Evolutionary conservation across 2,329 filamentous ascomycete genomes (phyloP).

Genomic region (Fusarium sp.): DNA sequence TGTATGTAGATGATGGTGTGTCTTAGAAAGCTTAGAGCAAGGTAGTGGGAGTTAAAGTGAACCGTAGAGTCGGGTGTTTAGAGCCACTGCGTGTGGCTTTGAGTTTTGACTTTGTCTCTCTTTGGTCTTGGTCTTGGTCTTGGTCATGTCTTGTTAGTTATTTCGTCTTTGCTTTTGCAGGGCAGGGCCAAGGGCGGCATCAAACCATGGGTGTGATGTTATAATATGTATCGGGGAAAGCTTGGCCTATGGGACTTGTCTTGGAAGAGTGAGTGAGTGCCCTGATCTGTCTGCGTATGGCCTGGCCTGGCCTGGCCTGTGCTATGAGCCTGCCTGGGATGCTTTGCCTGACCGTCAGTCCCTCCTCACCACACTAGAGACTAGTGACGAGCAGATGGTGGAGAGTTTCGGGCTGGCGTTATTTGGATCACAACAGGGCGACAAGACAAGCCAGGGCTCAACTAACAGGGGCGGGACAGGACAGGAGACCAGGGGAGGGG

Average conservation of each 20-base stretch:
- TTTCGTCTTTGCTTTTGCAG: conserved; percentile 17
- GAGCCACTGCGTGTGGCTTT: conserved; percentile 32
- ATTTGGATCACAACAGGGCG: conserved; percentile 43
- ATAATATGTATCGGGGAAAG: background rate
- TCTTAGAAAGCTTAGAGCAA: conserved; percentile 14
- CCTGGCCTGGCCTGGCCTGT: background rate
- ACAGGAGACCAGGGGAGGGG: background rate
- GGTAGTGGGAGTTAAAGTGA: conserved; percentile 40
- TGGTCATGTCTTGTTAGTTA: background rate
- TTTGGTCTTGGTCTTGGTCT: background rate
- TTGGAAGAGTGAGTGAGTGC: conserved; percentile 2
- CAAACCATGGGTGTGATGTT: conserved; percentile 29
- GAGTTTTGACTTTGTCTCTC: conserved; percentile 33
- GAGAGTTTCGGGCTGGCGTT: conserved; percentile 42
- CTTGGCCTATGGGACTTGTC: conserved; percentile 12
- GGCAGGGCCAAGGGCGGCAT: conserved; percentile 21
- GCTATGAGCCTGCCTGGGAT: conserved; percentile 4
- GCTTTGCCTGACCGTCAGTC: conserved; percentile 33
- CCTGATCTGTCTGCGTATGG: conserved; percentile 7
- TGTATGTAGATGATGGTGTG: background rate
- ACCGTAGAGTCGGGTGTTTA: conserved; percentile 38
- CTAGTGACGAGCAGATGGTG: conserved; percentile 37
- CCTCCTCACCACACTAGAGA: conserved; percentile 22
- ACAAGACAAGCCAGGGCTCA: conserved; percentile 23
- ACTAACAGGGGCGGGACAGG: conserved; percentile 33